Percentiles rank a stretch among this genome's conserved stretches.
phyloP scores from a whole-genome alignment of 768 basidiomycete genomes.

The Lentinula aciculospora region DNA sequence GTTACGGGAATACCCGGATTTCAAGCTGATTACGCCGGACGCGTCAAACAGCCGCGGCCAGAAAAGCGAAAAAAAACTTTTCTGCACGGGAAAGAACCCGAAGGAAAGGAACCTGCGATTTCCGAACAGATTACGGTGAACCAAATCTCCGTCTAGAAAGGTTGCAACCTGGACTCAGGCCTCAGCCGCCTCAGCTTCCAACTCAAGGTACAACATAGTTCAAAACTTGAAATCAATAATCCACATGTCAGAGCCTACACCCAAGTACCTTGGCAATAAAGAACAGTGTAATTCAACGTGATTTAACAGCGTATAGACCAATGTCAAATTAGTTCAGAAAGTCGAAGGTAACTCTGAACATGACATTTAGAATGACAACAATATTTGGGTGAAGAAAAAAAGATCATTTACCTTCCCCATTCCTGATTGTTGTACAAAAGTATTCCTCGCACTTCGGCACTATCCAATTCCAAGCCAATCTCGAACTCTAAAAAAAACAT shows the following conservation, averaged over 20 bases:
- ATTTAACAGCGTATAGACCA: neutral
- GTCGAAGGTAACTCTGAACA: constrained; percentile 41
- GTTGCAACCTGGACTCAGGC: too few relatives aligned
- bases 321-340: constrained; percentile 33
- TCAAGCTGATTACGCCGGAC: neutral
- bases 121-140: neutral
- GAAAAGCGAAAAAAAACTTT: neutral
- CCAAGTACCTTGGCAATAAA: too few relatives aligned
- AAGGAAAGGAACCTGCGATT: constrained; percentile 4
- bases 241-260: too few relatives aligned
- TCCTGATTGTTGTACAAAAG: constrained; percentile 70
- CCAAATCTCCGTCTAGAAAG: neutral
- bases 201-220: neutral
- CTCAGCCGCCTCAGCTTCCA: neutral
- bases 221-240: neutral
- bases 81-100: neutral
- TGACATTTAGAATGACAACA: constrained; percentile 1
- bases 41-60: neutral
- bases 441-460: constrained; percentile 81
- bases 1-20: constrained; percentile 4
- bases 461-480: constrained; percentile 78
- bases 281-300: neutral
- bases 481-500: constrained; percentile 58
- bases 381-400: constrained; percentile 7
- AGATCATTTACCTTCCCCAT: constrained; percentile 64